Base-by-base conservation (phyloP, 1,284 basidiomycete species). In the Schizophyllum amplum region DNA sequence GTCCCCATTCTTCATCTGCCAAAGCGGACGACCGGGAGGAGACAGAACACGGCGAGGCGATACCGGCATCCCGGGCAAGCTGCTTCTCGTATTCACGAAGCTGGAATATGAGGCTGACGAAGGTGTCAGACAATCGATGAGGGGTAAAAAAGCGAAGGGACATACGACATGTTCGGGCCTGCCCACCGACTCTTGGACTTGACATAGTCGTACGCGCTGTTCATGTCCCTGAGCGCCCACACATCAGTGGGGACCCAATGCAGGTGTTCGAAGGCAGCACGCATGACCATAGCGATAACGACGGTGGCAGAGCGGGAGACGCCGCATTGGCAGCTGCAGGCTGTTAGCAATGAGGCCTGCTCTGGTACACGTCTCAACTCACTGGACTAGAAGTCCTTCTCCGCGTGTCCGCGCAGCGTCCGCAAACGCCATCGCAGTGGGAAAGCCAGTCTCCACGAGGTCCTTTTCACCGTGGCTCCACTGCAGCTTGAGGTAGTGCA, bases 401-500 rank as follows among this genome's bases (percentile, higher is more conserved):
- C 84, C 83, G 59, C 84, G 81, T 57, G 81, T 76, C 11, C 48
- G 24, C 53, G 92, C 71, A 46, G 80, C 77, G 69, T 95, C 94
- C 60, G 90, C 81, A 67, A 93, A 95, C 17, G 79, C 69, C 78
- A 95, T 90, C 1, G 87, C 90, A 20, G 80, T 79, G 62, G 84
- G 84, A 71, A 94, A 93, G 27, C 90, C 89, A 62, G 77, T 70
- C 50, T 83, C 68, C 59, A 94, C 91, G 53, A 98, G 82, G 64
- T 96, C 89, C 57, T 86, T 79, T 72, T 96, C 91, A 24, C 92
- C 93, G 71, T 98, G 96, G 33, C 92, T 94, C 95, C 95, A 98
- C 54, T 84, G 82, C 24, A 98, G 80, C 72, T 97, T 96, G 70
- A 94, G 84, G 69, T 98, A 98, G 68, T 93, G 84, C 75, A 96